Base-by-base conservation (phyloP, 352 stramenopile genomes). In the Phytophthora lateralis region DNA sequence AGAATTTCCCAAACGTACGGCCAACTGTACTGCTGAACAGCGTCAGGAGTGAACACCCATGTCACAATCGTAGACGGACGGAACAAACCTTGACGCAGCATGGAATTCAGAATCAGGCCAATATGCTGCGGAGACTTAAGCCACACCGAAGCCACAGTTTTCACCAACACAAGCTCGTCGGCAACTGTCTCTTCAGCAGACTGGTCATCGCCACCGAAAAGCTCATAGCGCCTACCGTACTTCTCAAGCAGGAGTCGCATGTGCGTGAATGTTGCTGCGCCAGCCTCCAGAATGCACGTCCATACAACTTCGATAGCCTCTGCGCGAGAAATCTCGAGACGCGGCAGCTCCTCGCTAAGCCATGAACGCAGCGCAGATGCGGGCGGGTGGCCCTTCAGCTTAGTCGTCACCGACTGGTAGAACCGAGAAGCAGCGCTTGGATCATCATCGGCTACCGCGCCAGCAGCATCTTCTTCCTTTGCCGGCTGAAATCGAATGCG, bases 11-110 rank as follows among this genome's bases (percentile, higher is more conserved):
- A 95, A 43, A 95, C 81, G 57, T 95, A 95, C 32, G 85, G 86
- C 86, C 86, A 95, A 68, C 86, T 93, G 69, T 93, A 95, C 59
- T 95, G 86, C 71, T 93, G 86, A 17, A 93, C 76, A 4, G 83
- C 82, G 44, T 95, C 86, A 5, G 81, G 52, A 8, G 80, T 91
- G 66, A 93, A 91, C 18, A 93, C 73, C 86, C 86, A 95, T 58
- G 78, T 81, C 7, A 81, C 71, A 37, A 95, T 91, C 35, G 84
- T 91, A n/a, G 71, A 73, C 14, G 82, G 75, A 39, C 75, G 69
- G 26, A 95, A 73, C 11, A 93, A 66, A 17, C 75, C 69, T 41
- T 89, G 75, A 27, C 82, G 86, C 27, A 95, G 70, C 80, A 95
- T 91, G 34, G 90, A 79, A 62, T 89, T 90, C 12, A 93, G 43